Evolutionary conservation across 2,329 filamentous ascomycete genomes (phyloP), one percentile per base, ranked within the genome.

Genomic region (Talaromyces rugulosus): DNA sequence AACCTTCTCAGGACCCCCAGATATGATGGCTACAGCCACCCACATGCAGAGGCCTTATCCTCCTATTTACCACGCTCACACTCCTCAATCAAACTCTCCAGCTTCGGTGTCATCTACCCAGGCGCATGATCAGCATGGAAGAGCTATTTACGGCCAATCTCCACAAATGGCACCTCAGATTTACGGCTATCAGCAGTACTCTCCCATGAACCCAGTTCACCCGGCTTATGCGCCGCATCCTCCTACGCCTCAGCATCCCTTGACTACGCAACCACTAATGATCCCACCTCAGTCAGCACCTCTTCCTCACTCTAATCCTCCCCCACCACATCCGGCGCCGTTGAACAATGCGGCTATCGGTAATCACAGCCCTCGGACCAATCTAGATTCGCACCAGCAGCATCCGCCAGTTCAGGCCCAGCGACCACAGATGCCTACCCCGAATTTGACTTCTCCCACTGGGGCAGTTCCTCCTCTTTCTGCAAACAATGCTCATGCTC

Each of bases 51-150:
- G 86, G 69, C 84, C 82, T 54, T 96, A 96, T 75, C 93, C 93
- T 69, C 91, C 92, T 64, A 96, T 96, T 74, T 97, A 97, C 75
- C 91, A 97, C 77, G 96, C 93, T 18, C 91, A 97, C 77, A 96
- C 93, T 18, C 92, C 93, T 60, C 93, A 97, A 80, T 96, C 93
- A 61, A 96, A 94, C 77, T 96, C 94, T 60, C 94, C 94, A 56
- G 91, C 92, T 44, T 96, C 93, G 57, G 93, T 97, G 70, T 90
- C 93, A 66, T 97, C 94, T 36, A 89, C 92, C 27, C 91, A 92
- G 62, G 85, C 87, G 61, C 92, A 96, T 77, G 94, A 98, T 73
- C 91, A 94, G 72, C 91, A 96, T 79, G 83, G 81, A 62, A 85
- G 93, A 68, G 89, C 87, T 70, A 85, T 98, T 73, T 98, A 97